A percentile compares a stretch with the other conserved stretches of the same genome.
phyloP scores from a whole-genome alignment of 1,284 basidiomycete species.

The Leccinum pseudoinsigne region DNA sequence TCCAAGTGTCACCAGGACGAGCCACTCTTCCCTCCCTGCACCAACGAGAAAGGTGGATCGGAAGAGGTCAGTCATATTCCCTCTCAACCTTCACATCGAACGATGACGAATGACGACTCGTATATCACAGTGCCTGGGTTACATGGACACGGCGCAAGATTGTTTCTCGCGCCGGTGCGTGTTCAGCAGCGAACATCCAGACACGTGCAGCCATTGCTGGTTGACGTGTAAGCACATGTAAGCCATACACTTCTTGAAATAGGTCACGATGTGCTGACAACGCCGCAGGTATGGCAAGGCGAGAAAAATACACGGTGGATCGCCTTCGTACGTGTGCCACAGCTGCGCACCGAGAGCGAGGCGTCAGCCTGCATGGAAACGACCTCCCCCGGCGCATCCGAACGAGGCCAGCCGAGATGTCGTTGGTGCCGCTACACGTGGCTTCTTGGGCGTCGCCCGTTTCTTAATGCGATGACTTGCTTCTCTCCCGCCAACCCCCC shows the following conservation, averaged over 20 bases:
- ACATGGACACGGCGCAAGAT: conserved; percentile 33
- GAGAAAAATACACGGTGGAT: conserved; percentile 28
- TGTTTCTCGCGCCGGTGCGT: conserved; percentile 32
- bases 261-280: conserved; percentile 2
- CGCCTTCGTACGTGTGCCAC: conserved; percentile 30
- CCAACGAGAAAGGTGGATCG: conserved; percentile 20
- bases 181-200: conserved; percentile 30
- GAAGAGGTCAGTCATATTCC: conserved; percentile 17
- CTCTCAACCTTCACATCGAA: too few species aligned
- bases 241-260: neutral
- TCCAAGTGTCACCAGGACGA: conserved; percentile 28
- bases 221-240: conserved; percentile 30
- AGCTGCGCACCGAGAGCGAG: conserved; percentile 23
- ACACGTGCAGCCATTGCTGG: conserved; percentile 24
- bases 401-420: neutral
- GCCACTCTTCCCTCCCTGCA: conserved; percentile 24
- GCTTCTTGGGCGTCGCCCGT: conserved; percentile 11
- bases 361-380: conserved; percentile 24
- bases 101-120: neutral
- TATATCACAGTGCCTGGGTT: conserved; percentile 15
- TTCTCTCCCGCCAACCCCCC: neutral
- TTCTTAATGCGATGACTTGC: conserved; percentile 17
- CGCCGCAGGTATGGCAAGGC: conserved; percentile 26
- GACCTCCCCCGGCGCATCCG: conserved; percentile 16
- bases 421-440: conserved; percentile 1